Evolutionary conservation across 2,329 filamentous ascomycete genomes (phyloP), one percentile per base, ranked within the genome.

Genomic region (Septoria petroselini): DNA sequence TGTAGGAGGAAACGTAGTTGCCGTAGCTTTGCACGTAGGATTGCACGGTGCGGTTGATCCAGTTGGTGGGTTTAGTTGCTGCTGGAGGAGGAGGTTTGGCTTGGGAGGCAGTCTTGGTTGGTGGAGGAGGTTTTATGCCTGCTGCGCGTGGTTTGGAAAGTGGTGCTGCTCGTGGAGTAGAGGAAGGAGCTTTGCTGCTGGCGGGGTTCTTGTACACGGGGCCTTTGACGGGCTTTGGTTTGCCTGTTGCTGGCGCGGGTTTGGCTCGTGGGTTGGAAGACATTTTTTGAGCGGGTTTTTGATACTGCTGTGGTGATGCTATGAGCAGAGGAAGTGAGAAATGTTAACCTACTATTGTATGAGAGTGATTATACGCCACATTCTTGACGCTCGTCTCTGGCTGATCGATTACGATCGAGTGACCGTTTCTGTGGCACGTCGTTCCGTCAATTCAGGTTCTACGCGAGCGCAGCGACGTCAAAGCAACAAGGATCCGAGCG

Each of bases 1-100:
- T 65, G 17, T 72, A 65, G 8, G 70, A 69, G 17, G 71, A 71
- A 0, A 69, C 70, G 43, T 71, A 70, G 58, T 69, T 73, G 34
- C 74, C 73, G 4, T 72, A 68, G 25, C 71, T 70, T 3, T 71
- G 63, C 19, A 74, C 69, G 23, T 62, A 68, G 57, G 65, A 64
- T 58, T 73, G 71, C 7, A 74, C 70, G 25, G 69, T 69, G 46
- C 67, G 68, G 49, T 70, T 73, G 57, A 76, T 67, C 73, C 73
- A 76, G 58, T 72, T 73, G 62, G 63, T 69, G 4, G 55, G 21
- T 44, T 52, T 48, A 18, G 50, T 30, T n/a, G 43, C 39, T 25
- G 55, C 29, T 17, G 50, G 38, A 29, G 45, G 38, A 4, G 52
- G 40, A 15, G 52, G 46, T 15, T 43, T 44, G 34, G 42, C 29